Percentiles rank a stretch among this genome's conserved stretches.
Conservation (phyloP, 176 grass and related monocot species). For the Luzula sylvatica region DNA sequence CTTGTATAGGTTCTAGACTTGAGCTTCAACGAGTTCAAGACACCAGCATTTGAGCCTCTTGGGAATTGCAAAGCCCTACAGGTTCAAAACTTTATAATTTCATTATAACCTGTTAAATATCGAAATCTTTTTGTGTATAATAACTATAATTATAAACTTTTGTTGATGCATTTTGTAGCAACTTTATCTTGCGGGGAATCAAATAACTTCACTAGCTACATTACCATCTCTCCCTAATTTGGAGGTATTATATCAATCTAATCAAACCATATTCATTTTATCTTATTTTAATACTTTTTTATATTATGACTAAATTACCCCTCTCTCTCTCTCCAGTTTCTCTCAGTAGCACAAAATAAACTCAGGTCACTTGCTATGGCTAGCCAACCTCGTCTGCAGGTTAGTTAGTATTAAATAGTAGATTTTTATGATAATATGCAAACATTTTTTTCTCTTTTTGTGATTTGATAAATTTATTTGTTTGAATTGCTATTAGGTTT, state of each 20-base stretch:
- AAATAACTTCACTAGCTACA: slow-evolving; percentile 83
- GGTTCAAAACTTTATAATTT: slow-evolving; percentile 36
- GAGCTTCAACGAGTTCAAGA: slow-evolving; percentile 97
- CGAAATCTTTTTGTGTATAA: slow-evolving; percentile 21
- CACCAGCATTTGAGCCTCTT: slow-evolving; percentile 69
- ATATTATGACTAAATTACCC: not conserved
- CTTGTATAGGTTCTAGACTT: slow-evolving; percentile 82
- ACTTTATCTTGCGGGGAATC: slow-evolving; percentile 98
- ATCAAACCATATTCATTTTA: slow-evolving; percentile 22
- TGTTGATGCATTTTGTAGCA: slow-evolving; percentile 49
- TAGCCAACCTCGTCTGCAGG: slow-evolving; percentile 80
- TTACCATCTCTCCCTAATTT: slow-evolving; percentile 87
- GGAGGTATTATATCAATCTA: slow-evolving; percentile 74
- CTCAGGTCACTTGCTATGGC: slow-evolving; percentile 77
- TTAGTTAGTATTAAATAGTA: slow-evolving; percentile 27
- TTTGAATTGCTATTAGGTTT: slow-evolving; percentile 39
- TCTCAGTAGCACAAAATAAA: slow-evolving; percentile 92
- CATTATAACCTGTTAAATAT: slow-evolving; percentile 8
- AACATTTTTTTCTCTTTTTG: not conserved
- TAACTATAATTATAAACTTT: slow-evolving; percentile 22
- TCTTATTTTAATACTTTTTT: slow-evolving; percentile 6
- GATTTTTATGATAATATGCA: not conserved
- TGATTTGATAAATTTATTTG: slow-evolving; percentile 14
- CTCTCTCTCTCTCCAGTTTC: slow-evolving; percentile 59
- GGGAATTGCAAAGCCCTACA: slow-evolving; percentile 79